phyloP scores from a whole-genome alignment of 2,329 filamentous ascomycete genomes.

The Exophiala lecanii-corni region DNA sequence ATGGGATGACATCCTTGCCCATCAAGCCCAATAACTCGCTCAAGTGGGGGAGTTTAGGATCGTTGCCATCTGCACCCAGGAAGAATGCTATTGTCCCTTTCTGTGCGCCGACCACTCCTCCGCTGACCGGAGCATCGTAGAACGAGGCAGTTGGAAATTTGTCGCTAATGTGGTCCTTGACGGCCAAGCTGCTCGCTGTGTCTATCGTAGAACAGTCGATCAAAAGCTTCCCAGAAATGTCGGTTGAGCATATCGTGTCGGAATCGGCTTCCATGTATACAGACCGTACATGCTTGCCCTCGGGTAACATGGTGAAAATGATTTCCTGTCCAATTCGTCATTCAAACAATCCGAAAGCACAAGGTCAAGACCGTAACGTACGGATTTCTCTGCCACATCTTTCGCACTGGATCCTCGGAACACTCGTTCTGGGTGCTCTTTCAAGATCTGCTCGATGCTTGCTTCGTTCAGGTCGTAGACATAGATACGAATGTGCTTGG shows the following conservation, averaged over 20 bases:
- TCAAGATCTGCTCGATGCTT: conserved; percentile 40
- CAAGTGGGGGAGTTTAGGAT: conserved; percentile 41
- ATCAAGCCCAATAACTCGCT: conserved; percentile 46
- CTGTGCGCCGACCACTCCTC: conserved; percentile 49
- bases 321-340: conserved; percentile 33
- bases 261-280: conserved; percentile 43
- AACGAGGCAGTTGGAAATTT: conserved; percentile 37
- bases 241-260: conserved; percentile 36
- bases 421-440: conserved; percentile 37
- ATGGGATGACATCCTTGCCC: conserved; percentile 51
- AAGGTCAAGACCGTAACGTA: no score
- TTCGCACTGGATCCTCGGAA: conserved; percentile 40
- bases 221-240: conserved; percentile 44
- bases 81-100: conserved; percentile 53
- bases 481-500: conserved; percentile 40
- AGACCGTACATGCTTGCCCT: conserved; percentile 33
- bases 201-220: conserved; percentile 56
- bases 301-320: conserved; percentile 35
- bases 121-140: conserved; percentile 52
- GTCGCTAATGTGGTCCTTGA: conserved; percentile 19
- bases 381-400: conserved; percentile 48
- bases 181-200: conserved; percentile 38
- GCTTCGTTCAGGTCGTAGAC: conserved; percentile 47
- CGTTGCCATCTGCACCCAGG: conserved; percentile 47
- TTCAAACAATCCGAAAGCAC: no score